Evolutionary conservation across 768 basidiomycete genomes (phyloP).

Genomic region (Heimioporus sp.): DNA sequence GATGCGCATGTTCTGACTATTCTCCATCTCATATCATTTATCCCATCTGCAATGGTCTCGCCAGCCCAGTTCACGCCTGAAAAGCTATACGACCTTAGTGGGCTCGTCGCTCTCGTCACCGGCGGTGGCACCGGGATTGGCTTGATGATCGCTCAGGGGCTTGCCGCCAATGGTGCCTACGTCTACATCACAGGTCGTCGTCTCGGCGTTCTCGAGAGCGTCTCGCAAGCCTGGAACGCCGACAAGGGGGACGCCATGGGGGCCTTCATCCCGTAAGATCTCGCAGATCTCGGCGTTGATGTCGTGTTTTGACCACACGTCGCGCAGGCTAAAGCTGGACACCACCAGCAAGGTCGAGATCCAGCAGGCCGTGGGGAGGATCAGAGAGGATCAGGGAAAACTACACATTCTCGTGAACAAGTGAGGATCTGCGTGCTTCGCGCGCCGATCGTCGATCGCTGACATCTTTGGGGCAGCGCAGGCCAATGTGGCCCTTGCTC

Average conservation of each 20-base stretch:
- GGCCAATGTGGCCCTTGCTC: conserved; percentile 70
- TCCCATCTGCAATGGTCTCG: conserved; percentile 17
- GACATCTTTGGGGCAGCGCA: conserved; percentile 44
- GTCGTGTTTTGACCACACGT: neutral
- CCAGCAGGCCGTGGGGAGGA: conserved; percentile 42
- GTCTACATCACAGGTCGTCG: conserved; percentile 80
- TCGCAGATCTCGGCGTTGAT: neutral
- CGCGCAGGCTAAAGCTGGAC: conserved; percentile 61
- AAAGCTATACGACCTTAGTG: conserved; percentile 50
- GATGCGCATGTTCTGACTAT: too few relatives aligned
- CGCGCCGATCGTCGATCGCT: neutral
- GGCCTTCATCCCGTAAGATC: conserved; percentile 56
- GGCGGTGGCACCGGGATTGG: conserved; percentile 55
- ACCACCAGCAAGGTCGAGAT: conserved; percentile 72
- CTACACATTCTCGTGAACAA: conserved; percentile 83
- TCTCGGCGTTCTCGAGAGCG: conserved; percentile 58
- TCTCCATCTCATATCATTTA: too few relatives aligned
- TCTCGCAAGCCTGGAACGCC: conserved; percentile 46
- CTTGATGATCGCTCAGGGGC: conserved; percentile 66
- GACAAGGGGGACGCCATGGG: conserved; percentile 39
- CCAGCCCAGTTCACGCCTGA: conserved; percentile 20
- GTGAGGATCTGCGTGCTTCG: conserved; percentile 36
- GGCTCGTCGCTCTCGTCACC: conserved; percentile 51
- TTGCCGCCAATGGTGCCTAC: conserved; percentile 75
- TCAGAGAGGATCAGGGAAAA: conserved; percentile 49